Evolutionary conservation across 1,284 basidiomycete species (phyloP).

Genomic region (Anthracocystis setariae): DNA sequence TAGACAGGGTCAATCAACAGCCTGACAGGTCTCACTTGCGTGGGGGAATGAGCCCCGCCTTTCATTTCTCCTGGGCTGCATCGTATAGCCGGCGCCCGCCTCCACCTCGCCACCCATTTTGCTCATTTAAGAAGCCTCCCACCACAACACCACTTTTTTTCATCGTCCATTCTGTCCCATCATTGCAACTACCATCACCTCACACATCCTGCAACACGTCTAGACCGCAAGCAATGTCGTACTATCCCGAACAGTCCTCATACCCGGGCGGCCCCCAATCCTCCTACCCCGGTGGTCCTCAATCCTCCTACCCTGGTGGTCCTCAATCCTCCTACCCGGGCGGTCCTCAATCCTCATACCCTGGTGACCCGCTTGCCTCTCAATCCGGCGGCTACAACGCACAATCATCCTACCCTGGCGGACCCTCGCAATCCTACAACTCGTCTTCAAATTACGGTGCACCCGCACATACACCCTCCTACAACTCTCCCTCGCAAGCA

Average conservation of each 20-base stretch:
- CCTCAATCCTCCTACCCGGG: constrained; percentile 33
- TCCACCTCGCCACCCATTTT: constrained; percentile 1
- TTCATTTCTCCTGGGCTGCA: too few relatives aligned
- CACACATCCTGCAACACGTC: neutral
- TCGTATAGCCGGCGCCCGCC: too few relatives aligned
- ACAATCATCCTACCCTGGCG: constrained; percentile 17
- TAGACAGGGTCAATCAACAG: too few relatives aligned
- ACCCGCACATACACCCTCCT: constrained; percentile 6
- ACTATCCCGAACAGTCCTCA: constrained; percentile 23
- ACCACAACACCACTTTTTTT: neutral
- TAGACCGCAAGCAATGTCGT: constrained; percentile 20
- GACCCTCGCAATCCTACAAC: constrained; percentile 21
- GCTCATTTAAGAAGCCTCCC: neutral
- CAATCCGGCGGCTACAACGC: constrained; percentile 3
- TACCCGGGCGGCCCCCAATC: constrained; percentile 37
- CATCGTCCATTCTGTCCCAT: neutral
- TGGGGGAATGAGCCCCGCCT: too few relatives aligned
- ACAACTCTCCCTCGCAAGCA: constrained; percentile 10
- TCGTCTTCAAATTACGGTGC: constrained; percentile 6
- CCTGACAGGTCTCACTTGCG: too few relatives aligned
- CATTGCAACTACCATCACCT: neutral
- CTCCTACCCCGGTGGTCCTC: constrained; percentile 29
- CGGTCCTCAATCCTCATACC: constrained; percentile 34
- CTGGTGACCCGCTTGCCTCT: constrained; percentile 24
- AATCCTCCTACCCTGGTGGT: constrained; percentile 27